Evolutionary conservation across 2,329 filamentous ascomycete genomes (phyloP).

Genomic region (Phyllosticta citriasiana): DNA sequence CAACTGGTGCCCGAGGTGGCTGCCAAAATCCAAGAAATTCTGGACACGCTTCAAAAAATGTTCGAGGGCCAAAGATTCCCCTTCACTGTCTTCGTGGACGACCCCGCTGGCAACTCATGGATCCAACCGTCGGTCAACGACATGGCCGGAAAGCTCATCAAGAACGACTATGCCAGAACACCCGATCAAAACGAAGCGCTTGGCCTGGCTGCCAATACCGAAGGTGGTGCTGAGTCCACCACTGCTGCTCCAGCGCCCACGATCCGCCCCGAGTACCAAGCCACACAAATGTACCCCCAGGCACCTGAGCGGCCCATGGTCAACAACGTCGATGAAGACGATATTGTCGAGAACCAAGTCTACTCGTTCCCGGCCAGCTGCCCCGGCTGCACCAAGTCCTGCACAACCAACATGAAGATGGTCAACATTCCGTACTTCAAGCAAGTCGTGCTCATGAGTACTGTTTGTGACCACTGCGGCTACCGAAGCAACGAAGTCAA

Average conservation of each 20-base stretch:
- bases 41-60: conserved; percentile 67
- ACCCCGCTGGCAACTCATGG: conserved; percentile 92
- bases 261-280: conserved; percentile 43
- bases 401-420: conserved; percentile 96
- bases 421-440: conserved; percentile 97
- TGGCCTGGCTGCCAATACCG: conserved; percentile 52
- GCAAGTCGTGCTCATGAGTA: conserved; percentile 92
- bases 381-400: conserved; percentile 78
- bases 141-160: conserved; percentile 80
- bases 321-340: conserved; percentile 49
- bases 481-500: conserved; percentile 97
- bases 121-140: conserved; percentile 72
- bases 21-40: conserved; percentile 66
- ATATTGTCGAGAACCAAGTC: conserved; percentile 87
- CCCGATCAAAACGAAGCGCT: conserved; percentile 78
- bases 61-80: conserved; percentile 68
- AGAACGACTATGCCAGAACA: conserved; percentile 73
- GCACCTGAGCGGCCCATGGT: conserved; percentile 26
- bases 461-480: conserved; percentile 81
- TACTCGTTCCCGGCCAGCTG: conserved; percentile 89
- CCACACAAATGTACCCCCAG: conserved; percentile 34
- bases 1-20: conserved; percentile 67
- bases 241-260: conserved; percentile 46
- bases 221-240: conserved; percentile 22
- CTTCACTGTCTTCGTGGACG: conserved; percentile 80